Conservation (phyloP, 352 stramenopile genomes). For the Globisporangium paroecandrum region DNA sequence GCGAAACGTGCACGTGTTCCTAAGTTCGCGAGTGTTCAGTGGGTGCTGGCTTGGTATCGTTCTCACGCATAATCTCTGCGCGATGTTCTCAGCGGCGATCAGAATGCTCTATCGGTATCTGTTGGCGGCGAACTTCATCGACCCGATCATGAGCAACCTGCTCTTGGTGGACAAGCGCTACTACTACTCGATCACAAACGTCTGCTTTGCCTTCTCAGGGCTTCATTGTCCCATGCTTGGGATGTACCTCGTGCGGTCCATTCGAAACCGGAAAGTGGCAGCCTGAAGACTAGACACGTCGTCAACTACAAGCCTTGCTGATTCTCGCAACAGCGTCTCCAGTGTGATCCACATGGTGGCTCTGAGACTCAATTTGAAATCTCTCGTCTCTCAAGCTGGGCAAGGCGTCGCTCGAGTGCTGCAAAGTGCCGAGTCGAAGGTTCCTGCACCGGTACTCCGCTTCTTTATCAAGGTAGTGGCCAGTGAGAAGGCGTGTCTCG, state of each 20-base stretch:
- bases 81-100: not conserved
- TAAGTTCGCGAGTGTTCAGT: not conserved
- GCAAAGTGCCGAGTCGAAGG: not conserved
- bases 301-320: no score
- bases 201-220: slow-evolving; percentile 1
- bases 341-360: not conserved
- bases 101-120: slow-evolving; percentile 11
- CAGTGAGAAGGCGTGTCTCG: not conserved
- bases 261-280: not conserved
- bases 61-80: slow-evolving; percentile 5
- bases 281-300: not conserved
- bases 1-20: slow-evolving; percentile 1
- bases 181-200: slow-evolving; percentile 3
- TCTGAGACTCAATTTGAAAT: not conserved
- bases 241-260: slow-evolving; percentile 7
- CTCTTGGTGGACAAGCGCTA: slow-evolving; percentile 1
- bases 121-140: not conserved
- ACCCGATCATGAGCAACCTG: not conserved
- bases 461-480: not conserved
- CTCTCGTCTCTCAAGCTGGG: not conserved
- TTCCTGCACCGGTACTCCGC: not conserved
- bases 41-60: not conserved
- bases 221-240: not conserved
- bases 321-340: not conserved
- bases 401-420: not conserved